These are phyloP conservation scores for Pulicaria dysenterica DNA, from an alignment of 129 eudicot species.

Conservation along the genomic window DNA sequence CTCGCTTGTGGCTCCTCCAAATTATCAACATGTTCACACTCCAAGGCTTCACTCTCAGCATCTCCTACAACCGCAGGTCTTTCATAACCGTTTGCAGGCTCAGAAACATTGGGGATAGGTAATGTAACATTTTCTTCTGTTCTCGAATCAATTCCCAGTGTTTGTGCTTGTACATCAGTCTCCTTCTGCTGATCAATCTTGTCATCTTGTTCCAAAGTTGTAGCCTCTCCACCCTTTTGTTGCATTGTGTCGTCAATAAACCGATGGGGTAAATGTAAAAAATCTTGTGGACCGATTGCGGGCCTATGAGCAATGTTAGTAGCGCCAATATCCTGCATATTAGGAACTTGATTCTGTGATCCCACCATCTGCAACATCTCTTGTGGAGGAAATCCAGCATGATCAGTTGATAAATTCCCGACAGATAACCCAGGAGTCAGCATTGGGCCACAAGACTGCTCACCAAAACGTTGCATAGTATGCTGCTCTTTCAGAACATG, in stretches of 20 bases:
- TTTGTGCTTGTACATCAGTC: conserved; percentile 42
- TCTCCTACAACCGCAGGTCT: conserved; percentile 17
- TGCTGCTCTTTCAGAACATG: conserved; percentile 61
- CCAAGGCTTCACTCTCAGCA: conserved; percentile 21
- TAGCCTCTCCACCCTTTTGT: conserved; percentile 11
- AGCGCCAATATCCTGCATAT: conserved; percentile 34
- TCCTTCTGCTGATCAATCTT: conserved; percentile 24
- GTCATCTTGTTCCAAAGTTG: neutral
- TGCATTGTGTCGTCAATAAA: conserved; percentile 38
- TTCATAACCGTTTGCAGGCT: conserved; percentile 28
- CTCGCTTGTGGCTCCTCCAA: conserved; percentile 18
- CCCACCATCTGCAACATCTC: conserved; percentile 52
- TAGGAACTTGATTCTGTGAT: conserved; percentile 50
- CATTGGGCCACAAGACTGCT: conserved; percentile 50
- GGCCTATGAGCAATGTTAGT: conserved; percentile 35
- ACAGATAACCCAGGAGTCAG: conserved; percentile 47
- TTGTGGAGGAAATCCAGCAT: conserved; percentile 40
- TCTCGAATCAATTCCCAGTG: neutral
- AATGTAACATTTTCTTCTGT: conserved; percentile 31
- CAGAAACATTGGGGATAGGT: conserved; percentile 34
- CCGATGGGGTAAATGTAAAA: conserved; percentile 70
- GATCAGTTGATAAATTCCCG: conserved; percentile 49
- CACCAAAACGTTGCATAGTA: conserved; percentile 50
- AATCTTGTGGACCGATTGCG: conserved; percentile 40
- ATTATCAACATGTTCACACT: conserved; percentile 25